Evolutionary conservation across 495 filamentous ascomycete species (phyloP), one percentile per base, ranked within the genome.

Genomic region (Chlorociboria aeruginascens): DNA sequence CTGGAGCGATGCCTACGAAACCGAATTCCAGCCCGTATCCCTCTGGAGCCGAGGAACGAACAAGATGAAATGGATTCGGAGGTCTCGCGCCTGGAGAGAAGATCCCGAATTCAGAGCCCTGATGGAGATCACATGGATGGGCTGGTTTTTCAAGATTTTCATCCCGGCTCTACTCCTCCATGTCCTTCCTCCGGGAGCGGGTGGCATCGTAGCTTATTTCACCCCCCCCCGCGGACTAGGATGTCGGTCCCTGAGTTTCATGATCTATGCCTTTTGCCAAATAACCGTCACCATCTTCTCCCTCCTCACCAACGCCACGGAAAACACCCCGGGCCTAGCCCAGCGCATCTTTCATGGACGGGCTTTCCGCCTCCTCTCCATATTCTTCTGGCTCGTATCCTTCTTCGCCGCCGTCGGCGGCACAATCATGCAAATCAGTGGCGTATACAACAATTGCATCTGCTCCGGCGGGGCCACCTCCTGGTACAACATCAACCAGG

Each of bases 131-230:
- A 45, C 41, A 1, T 42, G 35, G 29, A 40, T 56, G 11, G 58
- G 62, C 10, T 46, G 60, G n/a, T 35, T 55, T 3, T 48, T 49
- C 31, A 41, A 37, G 13, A 37, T 53, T 10, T 33, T 53, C 0
- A 44, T 54, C 29, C 63, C 59, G 25, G 46, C 63, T 7, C 43
- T 55, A 0, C 51, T 64, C 7, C 54, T 66, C 4, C 52, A 70
- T 12, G 45, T 53, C 12, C 28, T 53, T 3, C 49, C 49, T 9
- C 50, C 57, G 3, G 61, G 56, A 28, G 66, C 71, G 28, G 49
- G 64, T 7, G 54, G 58, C 16, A 52, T 64, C 40, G 63, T 66
- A 33, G 42, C 53, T 0, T 47, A 65, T n/a, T 69, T 54, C 45
- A 50, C 45, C 7, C 49, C 49, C 17, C 43, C 49, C 3, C 8